Conservation (phyloP, 1,284 basidiomycete genomes). For the Leccinum ponderosum region DNA sequence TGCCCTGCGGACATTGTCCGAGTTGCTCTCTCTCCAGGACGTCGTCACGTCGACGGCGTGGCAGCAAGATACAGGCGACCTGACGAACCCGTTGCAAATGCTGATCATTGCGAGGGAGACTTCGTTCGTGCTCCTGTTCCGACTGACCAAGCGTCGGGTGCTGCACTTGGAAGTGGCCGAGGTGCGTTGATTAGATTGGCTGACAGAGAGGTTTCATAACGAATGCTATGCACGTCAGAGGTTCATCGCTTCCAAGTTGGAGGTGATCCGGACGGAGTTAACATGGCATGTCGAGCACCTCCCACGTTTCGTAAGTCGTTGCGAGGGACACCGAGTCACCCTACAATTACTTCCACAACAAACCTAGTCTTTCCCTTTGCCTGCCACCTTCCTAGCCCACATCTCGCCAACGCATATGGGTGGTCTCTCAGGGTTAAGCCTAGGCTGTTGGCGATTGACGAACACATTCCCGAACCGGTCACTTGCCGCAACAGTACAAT, state of each 20-base stretch:
- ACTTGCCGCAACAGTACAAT: too few species aligned
- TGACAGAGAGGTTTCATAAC: not conserved
- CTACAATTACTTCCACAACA: too few species aligned
- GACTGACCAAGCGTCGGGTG: slow-evolving; percentile 21
- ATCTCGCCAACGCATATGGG: too few species aligned
- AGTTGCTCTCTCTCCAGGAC: slow-evolving; percentile 6
- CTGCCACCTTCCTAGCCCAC: too few species aligned
- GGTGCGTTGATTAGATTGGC: slow-evolving; percentile 9
- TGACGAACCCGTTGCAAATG: slow-evolving; percentile 14
- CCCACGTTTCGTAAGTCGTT: slow-evolving; percentile 21
- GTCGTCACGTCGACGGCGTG: slow-evolving; percentile 3
- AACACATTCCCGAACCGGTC: too few species aligned
- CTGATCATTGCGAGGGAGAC: slow-evolving; percentile 19
- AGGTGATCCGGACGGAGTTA: slow-evolving; percentile 25
- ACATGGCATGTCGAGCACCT: slow-evolving; percentile 12
- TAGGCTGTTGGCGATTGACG: too few species aligned
- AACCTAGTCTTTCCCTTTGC: too few species aligned
- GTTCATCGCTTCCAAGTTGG: slow-evolving; percentile 17
- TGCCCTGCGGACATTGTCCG: not conserved
- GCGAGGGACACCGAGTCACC: not conserved
- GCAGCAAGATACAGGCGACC: not conserved
- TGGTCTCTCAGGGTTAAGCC: too few species aligned
- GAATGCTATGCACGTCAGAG: slow-evolving; percentile 4
- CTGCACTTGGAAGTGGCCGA: slow-evolving; percentile 30
- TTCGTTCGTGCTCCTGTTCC: slow-evolving; percentile 23